Evolutionary conservation across 306 rosid species (phyloP), one percentile per base, ranked within the genome.

Genomic region (Cicer judaicum): DNA sequence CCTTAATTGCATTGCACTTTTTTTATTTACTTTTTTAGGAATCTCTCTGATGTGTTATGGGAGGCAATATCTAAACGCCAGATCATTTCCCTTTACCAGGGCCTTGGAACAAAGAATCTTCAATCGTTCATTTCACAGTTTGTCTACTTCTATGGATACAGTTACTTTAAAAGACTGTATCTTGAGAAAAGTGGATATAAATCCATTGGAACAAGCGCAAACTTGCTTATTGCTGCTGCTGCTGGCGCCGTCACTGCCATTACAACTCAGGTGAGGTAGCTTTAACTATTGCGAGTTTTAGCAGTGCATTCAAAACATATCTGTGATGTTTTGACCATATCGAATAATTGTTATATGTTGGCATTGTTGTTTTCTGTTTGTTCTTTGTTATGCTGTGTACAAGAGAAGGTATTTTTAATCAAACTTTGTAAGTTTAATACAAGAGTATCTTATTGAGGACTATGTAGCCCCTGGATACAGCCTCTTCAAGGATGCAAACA

Each of bases 181-280:
- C 80, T 95, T 18, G 78, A 77, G 80, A 95, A 79, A 73, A 89
- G 93, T 44, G 97, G 98, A 54, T 79, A 78, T 78, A 95, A 84
- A 75, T 83, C 85, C 54, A 95, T 95, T 56, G 98, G 97, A 73
- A 92, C 97, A 39, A 86, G 61, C 68, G 96, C 89, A 64, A 95
- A 95, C 81, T 84, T 95, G 83, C 42, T 85, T 63, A 77, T 95
- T 67, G 99, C 99, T 75, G 99, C 99, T 61, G 97, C 97, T 70
- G 99, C 99, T 36, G 99, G 99, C 68, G 93, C 97, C 52, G 92
- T 97, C 89, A 95, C 97, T 47, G 99, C 98, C 48, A 70, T 95
- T 76, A 64, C 57, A 18, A 95, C 99, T 74, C 99, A 95, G 98
- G 99, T 95, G 79, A 82, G 85, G 80, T 68, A 36, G 65, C 79